Evolutionary conservation across 139 green algal genomes (phyloP).

Genomic region (Micractinium conductrix): DNA sequence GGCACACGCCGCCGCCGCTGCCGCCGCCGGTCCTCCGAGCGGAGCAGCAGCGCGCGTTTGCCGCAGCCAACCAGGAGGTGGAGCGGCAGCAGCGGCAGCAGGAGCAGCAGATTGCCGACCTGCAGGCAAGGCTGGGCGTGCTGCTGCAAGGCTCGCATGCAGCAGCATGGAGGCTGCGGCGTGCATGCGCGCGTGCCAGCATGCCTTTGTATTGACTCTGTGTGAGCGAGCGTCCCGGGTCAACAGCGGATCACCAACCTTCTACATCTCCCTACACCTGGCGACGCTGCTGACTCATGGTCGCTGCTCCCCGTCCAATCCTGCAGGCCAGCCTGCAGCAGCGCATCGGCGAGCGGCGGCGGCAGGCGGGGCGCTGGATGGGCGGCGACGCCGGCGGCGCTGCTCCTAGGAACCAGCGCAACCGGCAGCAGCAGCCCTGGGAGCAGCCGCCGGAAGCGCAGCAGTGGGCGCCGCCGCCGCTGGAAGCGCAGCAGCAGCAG

Average conservation of each 20-base stretch:
- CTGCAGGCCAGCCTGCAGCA: constrained; percentile 4
- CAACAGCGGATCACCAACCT: no score
- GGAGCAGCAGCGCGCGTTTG: constrained; percentile 19
- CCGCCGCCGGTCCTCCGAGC: not conserved
- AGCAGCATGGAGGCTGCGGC: not conserved
- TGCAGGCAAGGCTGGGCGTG: constrained; percentile 7
- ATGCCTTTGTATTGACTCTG: not conserved
- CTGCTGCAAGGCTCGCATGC: not conserved
- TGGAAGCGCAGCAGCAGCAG: not conserved
- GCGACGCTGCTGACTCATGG: no score
- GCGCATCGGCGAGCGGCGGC: not conserved
- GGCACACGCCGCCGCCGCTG: not conserved
- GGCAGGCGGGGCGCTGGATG: not conserved
- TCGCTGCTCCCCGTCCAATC: no score
- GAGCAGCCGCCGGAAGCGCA: no score
- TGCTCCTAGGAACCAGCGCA: not conserved
- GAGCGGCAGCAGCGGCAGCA: not conserved
- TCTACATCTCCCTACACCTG: no score
- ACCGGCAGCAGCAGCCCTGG: no score
- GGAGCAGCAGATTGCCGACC: not conserved
- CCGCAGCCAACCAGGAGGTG: constrained; percentile 11
- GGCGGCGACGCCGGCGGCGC: not conserved
- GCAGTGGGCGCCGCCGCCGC: not conserved
- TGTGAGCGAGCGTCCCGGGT: no score
- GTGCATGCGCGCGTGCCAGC: not conserved